Conservation (phyloP, 345 rosid genomes). For the Sisymbrium irio region DNA sequence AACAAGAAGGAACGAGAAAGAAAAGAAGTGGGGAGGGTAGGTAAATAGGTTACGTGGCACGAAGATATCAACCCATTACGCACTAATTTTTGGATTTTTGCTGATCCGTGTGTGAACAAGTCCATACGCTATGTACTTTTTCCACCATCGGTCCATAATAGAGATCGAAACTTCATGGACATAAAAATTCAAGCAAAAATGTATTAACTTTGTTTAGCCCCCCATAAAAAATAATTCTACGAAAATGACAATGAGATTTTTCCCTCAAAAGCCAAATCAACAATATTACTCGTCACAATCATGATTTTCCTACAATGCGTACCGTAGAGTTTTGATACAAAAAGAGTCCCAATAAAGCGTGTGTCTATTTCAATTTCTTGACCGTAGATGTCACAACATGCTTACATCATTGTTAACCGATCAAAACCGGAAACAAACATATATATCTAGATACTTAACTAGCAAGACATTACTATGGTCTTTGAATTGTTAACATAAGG, state of each 20-base stretch:
- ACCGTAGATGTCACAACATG: conserved; percentile 20
- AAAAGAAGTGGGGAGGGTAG: neutral
- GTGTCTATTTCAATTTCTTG: conserved; percentile 10
- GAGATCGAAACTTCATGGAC: conserved; percentile 17
- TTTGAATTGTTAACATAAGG: neutral
- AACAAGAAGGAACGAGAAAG: neutral
- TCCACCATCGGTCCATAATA: conserved; percentile 22
- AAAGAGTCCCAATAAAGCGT: conserved; percentile 6
- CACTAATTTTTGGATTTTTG: conserved; percentile 20
- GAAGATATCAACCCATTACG: conserved; percentile 27
- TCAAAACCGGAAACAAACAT: neutral
- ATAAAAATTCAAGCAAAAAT: neutral
- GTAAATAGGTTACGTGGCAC: conserved; percentile 23
- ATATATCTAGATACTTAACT: neutral
- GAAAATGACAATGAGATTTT: conserved; percentile 5
- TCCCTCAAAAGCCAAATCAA: conserved; percentile 11
- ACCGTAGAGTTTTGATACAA: conserved; percentile 15
- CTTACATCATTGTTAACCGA: neutral
- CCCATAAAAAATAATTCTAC: too few relatives aligned
- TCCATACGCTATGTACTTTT: conserved; percentile 23
- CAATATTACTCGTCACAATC: neutral
- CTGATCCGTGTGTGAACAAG: conserved; percentile 24
- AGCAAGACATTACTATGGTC: neutral
- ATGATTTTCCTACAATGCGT: conserved; percentile 4
- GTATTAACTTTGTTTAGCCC: neutral